Evolutionary conservation across 345 rosid species (phyloP), one percentile per base, ranked within the genome.

Genomic region (Cardamine resedifolia): DNA sequence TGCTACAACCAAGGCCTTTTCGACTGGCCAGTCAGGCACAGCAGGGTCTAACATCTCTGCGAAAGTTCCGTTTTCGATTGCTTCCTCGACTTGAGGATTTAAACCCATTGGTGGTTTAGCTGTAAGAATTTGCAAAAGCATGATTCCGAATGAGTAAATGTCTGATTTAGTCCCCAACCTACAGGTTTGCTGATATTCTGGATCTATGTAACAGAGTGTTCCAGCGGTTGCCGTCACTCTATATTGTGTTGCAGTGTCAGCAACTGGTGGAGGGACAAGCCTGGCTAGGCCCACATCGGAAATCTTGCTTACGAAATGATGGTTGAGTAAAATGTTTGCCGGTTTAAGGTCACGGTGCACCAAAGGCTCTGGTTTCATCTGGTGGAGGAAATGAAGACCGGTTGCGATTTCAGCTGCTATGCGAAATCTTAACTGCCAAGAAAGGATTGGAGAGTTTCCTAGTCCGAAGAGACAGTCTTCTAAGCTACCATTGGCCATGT

Each of bases 291-390:
- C 98, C 7, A 91, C 94, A 49, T 91, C 96, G 5, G 97, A 83
- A 10, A 95, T 95, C 85, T 95, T 95, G 87, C 99, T 91, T 19
- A 86, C 92, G 10, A 63, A 95, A 81, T 91, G 84, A 31, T 84
- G 81, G 62, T 91, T 93, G 12, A 94, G 88, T 63, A 94, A 79
- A 64, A 91, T 94, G 74, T 94, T 94, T 26, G 86, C 97, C 1
- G 97, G 98, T 75, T 94, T 94, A 6, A 94, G 81, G 76, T 94
- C 96, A 36, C 97, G 90, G 71, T 91, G 98, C 68, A 95, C 99
- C 3, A 95, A 76, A 10, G 99, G 96, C 73, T 95, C 97, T 15
- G 99, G 99, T 78, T 86, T 95, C 77, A 87, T 78, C 74, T 89
- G 97, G 85, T 91, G 97, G 19, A 95, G 88, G 78, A 94, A 89